phyloP scores from a whole-genome alignment of 2,329 filamentous ascomycete species.

The Harringtonia aguacate region DNA sequence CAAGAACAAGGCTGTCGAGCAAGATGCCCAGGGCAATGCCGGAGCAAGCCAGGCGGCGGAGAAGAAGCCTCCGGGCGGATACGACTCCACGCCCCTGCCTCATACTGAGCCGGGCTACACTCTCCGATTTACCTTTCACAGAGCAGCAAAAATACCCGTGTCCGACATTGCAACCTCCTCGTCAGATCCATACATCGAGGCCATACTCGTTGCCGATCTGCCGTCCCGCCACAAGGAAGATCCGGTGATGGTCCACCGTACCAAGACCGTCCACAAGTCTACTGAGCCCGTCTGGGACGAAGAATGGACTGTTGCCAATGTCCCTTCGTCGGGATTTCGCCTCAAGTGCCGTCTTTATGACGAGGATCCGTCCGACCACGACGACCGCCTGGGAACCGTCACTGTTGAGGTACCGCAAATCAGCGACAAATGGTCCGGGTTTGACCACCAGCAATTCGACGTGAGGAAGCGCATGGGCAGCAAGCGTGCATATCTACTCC shows the following conservation, averaged over 20 bases:
- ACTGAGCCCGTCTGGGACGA: constrained; percentile 73
- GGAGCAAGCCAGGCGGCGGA: constrained; percentile 2
- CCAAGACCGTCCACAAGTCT: constrained; percentile 60
- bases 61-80: constrained; percentile 11
- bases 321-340: constrained; percentile 69
- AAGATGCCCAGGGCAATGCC: constrained; percentile 5
- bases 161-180: constrained; percentile 69
- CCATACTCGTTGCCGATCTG: constrained; percentile 62
- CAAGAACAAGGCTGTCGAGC: not conserved
- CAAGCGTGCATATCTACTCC: constrained; percentile 73
- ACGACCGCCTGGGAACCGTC: constrained; percentile 82
- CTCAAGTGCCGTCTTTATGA: constrained; percentile 84
- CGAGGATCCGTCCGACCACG: constrained; percentile 75
- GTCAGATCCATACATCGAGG: constrained; percentile 73
- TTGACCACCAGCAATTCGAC: constrained; percentile 49
- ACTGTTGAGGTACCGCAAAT: constrained; percentile 55
- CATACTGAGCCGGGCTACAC: constrained; percentile 69
- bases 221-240: constrained; percentile 78
- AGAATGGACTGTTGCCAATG: constrained; percentile 80
- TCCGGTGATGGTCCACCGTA: constrained; percentile 62
- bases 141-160: constrained; percentile 69
- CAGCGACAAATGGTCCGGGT: constrained; percentile 55
- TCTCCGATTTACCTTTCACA: constrained; percentile 73
- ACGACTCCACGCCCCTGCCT: constrained; percentile 55
- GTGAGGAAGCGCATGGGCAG: constrained; percentile 79